Evolutionary conservation across 2,329 filamentous ascomycete genomes (phyloP).

Genomic region (Ophiocordyceps camponoti-saundersi): DNA sequence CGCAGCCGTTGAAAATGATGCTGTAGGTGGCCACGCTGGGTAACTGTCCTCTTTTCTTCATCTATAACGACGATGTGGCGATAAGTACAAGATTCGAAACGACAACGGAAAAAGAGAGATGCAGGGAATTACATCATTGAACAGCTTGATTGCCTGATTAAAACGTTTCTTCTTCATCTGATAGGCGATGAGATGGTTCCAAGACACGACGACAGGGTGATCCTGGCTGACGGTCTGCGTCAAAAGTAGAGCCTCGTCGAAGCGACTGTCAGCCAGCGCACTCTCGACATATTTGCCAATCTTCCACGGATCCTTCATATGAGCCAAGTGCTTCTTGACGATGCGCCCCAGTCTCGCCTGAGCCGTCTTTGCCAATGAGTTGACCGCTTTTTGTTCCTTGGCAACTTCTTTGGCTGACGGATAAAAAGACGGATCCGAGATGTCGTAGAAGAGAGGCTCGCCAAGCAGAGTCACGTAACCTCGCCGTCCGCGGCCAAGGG

Average conservation of each 20-base stretch:
- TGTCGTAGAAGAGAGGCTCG: background rate
- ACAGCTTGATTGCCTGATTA: constrained; percentile 57
- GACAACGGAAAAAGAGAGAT: background rate
- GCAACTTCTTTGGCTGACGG: background rate
- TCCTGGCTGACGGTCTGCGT: constrained; percentile 51
- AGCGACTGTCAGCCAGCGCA: constrained; percentile 39
- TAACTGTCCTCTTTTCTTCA: constrained; percentile 80
- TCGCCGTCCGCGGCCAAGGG: background rate
- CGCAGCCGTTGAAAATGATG: constrained; percentile 62
- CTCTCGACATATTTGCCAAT: constrained; percentile 51
- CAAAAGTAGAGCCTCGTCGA: constrained; percentile 50
- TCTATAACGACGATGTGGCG: constrained; percentile 29
- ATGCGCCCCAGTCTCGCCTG: constrained; percentile 16
- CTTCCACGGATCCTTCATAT: constrained; percentile 53
- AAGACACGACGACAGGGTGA: constrained; percentile 54
- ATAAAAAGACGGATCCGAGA: background rate
- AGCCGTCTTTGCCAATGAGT: background rate
- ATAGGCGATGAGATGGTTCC: constrained; percentile 74
- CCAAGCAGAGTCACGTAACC: background rate
- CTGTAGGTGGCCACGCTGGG: constrained; percentile 77
- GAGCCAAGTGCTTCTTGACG: constrained; percentile 39
- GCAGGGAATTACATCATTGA: constrained; percentile 56
- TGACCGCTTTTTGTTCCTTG: background rate
- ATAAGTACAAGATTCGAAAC: background rate
- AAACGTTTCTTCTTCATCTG: constrained; percentile 44